A percentile compares a stretch with the other conserved stretches of the same genome.
phyloP scores from a whole-genome alignment of 768 basidiomycete species.

The Naganishia vishniacii region DNA sequence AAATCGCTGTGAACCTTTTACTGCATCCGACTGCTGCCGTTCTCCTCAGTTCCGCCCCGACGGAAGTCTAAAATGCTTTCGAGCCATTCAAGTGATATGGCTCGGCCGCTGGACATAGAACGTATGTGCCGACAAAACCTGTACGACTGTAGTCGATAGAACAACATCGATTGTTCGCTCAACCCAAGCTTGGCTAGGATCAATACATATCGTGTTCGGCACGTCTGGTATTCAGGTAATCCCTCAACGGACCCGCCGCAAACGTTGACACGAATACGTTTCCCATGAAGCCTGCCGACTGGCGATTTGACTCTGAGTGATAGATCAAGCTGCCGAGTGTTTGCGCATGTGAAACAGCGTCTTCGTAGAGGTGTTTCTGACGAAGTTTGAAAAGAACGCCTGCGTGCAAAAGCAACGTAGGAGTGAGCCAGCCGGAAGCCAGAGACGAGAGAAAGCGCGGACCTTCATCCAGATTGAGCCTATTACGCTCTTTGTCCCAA shows the following conservation, averaged over 20 bases:
- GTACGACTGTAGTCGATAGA: too few species aligned
- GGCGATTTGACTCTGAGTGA: background rate
- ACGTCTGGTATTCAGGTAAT: slow-evolving; percentile 19
- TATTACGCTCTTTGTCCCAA: slow-evolving; percentile 93
- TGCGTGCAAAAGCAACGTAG: slow-evolving; percentile 31
- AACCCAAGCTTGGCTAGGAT: too few species aligned
- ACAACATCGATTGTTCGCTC: too few species aligned
- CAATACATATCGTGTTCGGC: slow-evolving; percentile 15
- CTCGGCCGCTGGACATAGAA: too few species aligned
- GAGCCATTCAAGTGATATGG: too few species aligned
- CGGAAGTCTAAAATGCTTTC: too few species aligned
- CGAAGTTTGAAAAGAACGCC: slow-evolving; percentile 42
- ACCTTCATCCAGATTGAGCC: slow-evolving; percentile 85
- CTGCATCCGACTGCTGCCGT: too few species aligned
- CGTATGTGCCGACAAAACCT: too few species aligned
- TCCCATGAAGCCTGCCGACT: background rate
- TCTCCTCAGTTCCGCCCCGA: too few species aligned
- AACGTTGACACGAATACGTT: slow-evolving; percentile 16
- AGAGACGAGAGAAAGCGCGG: slow-evolving; percentile 34
- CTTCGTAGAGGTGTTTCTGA: slow-evolving; percentile 46
- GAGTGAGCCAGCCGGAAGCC: background rate
- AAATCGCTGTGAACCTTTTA: too few species aligned
- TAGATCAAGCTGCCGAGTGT: slow-evolving; percentile 17
- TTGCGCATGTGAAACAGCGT: slow-evolving; percentile 28
- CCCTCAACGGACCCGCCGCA: slow-evolving; percentile 14